Evolutionary conservation across 805 yeast genomes (phyloP).

Genomic region (Myxozyma neotropica): DNA sequence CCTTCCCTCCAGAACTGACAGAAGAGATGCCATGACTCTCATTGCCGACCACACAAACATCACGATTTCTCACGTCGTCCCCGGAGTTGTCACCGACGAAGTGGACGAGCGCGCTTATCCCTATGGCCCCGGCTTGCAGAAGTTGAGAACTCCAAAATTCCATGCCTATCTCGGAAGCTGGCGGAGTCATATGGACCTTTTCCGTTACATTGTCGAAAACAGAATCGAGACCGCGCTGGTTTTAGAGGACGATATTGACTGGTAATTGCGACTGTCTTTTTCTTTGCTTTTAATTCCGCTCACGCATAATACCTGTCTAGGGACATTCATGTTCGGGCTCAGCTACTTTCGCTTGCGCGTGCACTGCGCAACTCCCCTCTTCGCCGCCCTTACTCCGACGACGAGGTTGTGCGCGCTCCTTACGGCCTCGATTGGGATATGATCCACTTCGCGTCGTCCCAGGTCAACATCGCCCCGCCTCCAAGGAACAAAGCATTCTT

Average conservation of each 20-base stretch:
- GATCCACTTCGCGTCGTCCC: constrained; percentile 13
- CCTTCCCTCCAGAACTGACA: constrained; percentile 17
- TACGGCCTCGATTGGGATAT: constrained; percentile 27
- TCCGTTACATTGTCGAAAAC: constrained; percentile 14
- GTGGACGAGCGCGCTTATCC: constrained; percentile 14
- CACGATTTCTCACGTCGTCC: constrained; percentile 6
- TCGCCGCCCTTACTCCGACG: constrained; percentile 1
- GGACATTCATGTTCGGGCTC: constrained; percentile 4
- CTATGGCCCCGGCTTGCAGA: not conserved
- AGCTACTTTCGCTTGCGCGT: constrained; percentile 6
- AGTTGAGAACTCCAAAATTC: not conserved
- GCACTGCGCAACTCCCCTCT: constrained; percentile 5
- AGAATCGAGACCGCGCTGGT: constrained; percentile 18
- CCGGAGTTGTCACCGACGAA: constrained; percentile 11
- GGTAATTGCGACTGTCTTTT: constrained; percentile 9
- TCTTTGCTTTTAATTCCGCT: not conserved
- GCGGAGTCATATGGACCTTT: constrained; percentile 16
- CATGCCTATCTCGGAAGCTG: constrained; percentile 16
- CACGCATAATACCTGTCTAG: not conserved
- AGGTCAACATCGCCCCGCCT: not conserved
- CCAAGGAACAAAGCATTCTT: constrained; percentile 2
- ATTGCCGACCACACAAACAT: constrained; percentile 13
- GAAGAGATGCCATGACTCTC: constrained; percentile 20
- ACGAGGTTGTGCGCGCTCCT: constrained; percentile 15
- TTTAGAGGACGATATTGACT: constrained; percentile 20